A percentile compares a stretch with the other conserved stretches of the same genome.
Evolutionary conservation across 139 green algal species (phyloP).

Genomic region (Coelastrella sp.): DNA sequence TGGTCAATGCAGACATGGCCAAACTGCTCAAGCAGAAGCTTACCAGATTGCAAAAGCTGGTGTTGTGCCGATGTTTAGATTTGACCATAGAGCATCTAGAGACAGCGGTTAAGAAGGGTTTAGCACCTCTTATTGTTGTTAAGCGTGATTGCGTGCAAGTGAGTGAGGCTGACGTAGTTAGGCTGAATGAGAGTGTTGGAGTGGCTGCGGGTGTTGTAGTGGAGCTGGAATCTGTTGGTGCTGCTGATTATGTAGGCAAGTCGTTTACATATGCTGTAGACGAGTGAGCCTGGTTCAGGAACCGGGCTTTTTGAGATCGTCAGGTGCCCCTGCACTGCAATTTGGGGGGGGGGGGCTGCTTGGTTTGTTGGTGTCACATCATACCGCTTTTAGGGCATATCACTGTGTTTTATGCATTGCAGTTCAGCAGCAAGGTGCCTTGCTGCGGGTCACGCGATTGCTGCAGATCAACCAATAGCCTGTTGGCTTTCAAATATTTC

Average conservation of each 20-base stretch:
- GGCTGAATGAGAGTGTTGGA: neutral
- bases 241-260: conserved; percentile 8
- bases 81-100: neutral
- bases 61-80: conserved; percentile 21
- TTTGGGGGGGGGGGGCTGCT: too few species aligned
- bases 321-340: too few species aligned
- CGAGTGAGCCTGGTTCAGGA: neutral
- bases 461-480: too few species aligned
- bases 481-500: too few species aligned
- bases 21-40: conserved; percentile 17
- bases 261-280: conserved; percentile 9
- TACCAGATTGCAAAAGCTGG: neutral
- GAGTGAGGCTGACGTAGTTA: conserved; percentile 17
- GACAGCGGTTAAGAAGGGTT: neutral
- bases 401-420: too few species aligned
- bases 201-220: neutral
- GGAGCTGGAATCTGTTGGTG: neutral
- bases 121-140: conserved; percentile 16
- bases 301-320: too few species aligned
- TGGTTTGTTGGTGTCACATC: too few species aligned
- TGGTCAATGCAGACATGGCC: conserved; percentile 30
- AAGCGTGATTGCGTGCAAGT: conserved; percentile 1
- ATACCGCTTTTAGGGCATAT: too few species aligned
- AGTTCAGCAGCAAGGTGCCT: too few species aligned
- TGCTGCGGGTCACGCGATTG: too few species aligned